These are phyloP conservation scores for Russula sp. DNA, from an alignment of 768 basidiomycete species.

Conservation along the genomic window DNA sequence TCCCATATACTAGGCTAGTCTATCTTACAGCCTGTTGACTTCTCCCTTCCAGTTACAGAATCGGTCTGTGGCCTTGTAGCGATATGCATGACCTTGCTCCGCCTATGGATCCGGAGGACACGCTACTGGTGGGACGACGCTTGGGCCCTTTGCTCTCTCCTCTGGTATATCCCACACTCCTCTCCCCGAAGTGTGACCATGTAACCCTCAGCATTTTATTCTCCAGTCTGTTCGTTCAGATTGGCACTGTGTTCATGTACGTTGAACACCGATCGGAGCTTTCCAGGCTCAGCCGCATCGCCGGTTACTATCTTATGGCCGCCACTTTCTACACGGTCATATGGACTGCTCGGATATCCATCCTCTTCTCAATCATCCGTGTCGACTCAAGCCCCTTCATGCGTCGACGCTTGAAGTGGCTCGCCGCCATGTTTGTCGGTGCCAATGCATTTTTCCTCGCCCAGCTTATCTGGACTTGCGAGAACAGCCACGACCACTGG, in stretches of 20 bases:
- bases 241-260: slow-evolving; percentile 28
- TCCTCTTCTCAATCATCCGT: slow-evolving; percentile 50
- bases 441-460: slow-evolving; percentile 36
- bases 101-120: slow-evolving; percentile 24
- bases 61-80: slow-evolving; percentile 26
- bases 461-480: slow-evolving; percentile 43
- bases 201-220: not conserved
- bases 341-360: slow-evolving; percentile 40
- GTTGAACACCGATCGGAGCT: slow-evolving; percentile 20
- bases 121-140: slow-evolving; percentile 30
- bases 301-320: slow-evolving; percentile 29
- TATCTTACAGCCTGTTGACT: not conserved
- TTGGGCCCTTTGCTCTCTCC: slow-evolving; percentile 26
- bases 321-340: slow-evolving; percentile 20
- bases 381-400: slow-evolving; percentile 36
- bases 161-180: slow-evolving; percentile 13
- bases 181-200: not conserved
- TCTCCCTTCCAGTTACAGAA: slow-evolving; percentile 23
- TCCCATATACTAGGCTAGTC: too few relatives aligned
- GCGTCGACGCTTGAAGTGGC: slow-evolving; percentile 17
- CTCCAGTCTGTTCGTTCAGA: slow-evolving; percentile 24
- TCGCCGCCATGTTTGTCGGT: slow-evolving; percentile 29
- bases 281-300: slow-evolving; percentile 24
- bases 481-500: slow-evolving; percentile 35
- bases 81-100: slow-evolving; percentile 25